phyloP scores from a whole-genome alignment of 305 asterid genomes.

The Striga hermonthica region DNA sequence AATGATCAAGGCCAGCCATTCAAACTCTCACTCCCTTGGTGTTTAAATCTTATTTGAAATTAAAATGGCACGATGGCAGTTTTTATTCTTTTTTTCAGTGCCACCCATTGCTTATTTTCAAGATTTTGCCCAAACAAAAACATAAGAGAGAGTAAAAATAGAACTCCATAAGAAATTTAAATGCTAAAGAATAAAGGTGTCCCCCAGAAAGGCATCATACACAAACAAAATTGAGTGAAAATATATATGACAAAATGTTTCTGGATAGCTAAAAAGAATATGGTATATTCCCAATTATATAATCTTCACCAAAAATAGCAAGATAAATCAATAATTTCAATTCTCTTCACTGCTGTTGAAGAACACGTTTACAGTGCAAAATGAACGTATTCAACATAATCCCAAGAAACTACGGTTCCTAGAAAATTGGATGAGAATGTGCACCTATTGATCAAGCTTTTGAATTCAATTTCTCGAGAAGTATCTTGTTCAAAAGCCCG shows the following conservation, averaged over 20 bases:
- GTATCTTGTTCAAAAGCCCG: slow-evolving; percentile 78
- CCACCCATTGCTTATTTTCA: too few relatives aligned
- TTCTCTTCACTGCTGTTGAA: background rate
- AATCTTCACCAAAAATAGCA: slow-evolving; percentile 3
- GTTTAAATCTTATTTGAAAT: too few relatives aligned
- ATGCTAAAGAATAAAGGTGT: background rate
- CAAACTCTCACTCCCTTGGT: background rate
- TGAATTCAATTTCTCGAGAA: slow-evolving; percentile 61
- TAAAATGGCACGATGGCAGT: too few relatives aligned
- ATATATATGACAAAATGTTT: background rate
- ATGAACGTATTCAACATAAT: too few relatives aligned
- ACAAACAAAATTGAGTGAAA: background rate
- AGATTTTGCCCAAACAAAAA: background rate
- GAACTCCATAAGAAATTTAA: background rate
- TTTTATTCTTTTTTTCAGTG: too few relatives aligned
- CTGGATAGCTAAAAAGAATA: background rate
- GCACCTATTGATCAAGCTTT: slow-evolving; percentile 40
- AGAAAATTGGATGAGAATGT: too few relatives aligned
- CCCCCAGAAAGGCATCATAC: background rate
- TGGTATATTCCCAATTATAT: background rate
- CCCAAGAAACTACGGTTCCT: too few relatives aligned
- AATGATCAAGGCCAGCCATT: slow-evolving; percentile 27
- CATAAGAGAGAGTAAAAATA: background rate
- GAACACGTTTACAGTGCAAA: background rate
- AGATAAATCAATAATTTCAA: background rate